Conservation (phyloP, 106 monocot genomes). For the Platanthera zijinensis region DNA sequence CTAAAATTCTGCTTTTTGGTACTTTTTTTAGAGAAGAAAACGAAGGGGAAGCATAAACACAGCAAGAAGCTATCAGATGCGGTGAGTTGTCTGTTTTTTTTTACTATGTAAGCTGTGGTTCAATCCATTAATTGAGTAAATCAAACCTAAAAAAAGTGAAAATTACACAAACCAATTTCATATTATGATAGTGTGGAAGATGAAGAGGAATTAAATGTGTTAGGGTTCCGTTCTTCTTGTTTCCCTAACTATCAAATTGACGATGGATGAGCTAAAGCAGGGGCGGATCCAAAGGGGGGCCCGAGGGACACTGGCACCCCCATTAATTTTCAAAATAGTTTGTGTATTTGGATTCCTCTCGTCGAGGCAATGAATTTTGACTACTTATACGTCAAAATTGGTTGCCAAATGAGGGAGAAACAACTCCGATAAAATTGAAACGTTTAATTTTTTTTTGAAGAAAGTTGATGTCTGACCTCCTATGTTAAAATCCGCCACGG, state of each 20-base stretch:
- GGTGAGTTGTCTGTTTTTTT: background rate
- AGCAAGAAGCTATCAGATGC: background rate
- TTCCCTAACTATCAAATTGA: background rate
- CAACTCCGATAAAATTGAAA: too few species aligned
- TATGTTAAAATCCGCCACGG: too few species aligned
- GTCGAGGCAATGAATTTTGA: too few species aligned
- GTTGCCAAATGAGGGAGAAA: too few species aligned
- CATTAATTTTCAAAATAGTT: too few species aligned
- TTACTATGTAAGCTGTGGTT: too few species aligned
- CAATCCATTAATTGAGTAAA: background rate
- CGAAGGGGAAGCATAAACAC: background rate
- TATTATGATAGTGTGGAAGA: background rate
- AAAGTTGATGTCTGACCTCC: too few species aligned
- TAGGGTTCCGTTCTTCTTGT: background rate
- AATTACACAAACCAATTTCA: background rate
- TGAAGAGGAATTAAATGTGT: background rate
- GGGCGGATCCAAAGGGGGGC: too few species aligned
- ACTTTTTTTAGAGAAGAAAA: background rate
- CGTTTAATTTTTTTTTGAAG: too few species aligned
- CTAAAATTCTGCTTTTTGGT: constrained; percentile 1
- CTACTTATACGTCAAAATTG: too few species aligned
- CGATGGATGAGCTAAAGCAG: background rate
- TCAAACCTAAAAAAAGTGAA: background rate
- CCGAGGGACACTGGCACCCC: too few species aligned
- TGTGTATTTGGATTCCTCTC: too few species aligned